phyloP scores from a whole-genome alignment of 2,329 filamentous ascomycete species.

The Pestalotiopsis sp. region DNA sequence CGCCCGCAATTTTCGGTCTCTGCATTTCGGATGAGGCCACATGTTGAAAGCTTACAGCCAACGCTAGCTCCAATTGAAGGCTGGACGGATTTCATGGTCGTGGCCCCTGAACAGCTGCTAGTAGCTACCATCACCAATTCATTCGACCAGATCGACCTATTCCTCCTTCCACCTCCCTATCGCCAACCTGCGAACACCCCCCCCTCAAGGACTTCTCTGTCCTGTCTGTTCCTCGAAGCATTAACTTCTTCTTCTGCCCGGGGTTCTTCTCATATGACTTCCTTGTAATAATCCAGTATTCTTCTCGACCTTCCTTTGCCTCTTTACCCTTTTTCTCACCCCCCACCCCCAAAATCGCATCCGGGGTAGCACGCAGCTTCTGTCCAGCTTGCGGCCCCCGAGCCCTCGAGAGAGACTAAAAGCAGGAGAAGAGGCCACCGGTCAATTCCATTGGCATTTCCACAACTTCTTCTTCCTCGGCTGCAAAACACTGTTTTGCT shows the following conservation, averaged over 20 bases:
- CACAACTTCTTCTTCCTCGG: not conserved
- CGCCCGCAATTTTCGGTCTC: slow-evolving; percentile 4
- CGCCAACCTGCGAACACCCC: not conserved
- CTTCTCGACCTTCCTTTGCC: slow-evolving; percentile 17
- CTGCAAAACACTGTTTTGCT: not conserved
- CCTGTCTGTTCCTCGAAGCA: not conserved
- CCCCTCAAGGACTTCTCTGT: slow-evolving; percentile 4
- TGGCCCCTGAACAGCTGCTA: not conserved
- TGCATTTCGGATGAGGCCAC: slow-evolving; percentile 12
- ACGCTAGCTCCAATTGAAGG: not conserved
- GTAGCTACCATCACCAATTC: not conserved
- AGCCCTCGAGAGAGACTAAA: not conserved
- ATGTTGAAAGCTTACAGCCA: slow-evolving; percentile 10
- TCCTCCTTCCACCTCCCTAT: slow-evolving; percentile 1
- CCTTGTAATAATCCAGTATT: slow-evolving; percentile 15
- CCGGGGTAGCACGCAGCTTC: slow-evolving; percentile 22
- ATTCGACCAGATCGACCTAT: not conserved
- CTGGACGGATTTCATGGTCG: not conserved
- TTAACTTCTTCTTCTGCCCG: slow-evolving; percentile 6
- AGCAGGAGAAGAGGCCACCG: slow-evolving; percentile 24
- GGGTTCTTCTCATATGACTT: slow-evolving; percentile 6
- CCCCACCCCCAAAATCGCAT: slow-evolving; percentile 15
- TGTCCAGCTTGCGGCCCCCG: slow-evolving; percentile 16
- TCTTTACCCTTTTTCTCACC: slow-evolving; percentile 22
- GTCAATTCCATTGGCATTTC: not conserved